These are phyloP conservation scores for Yamadazyma triangularis DNA, from an alignment of 1,139 yeast genomes.

Conservation along the genomic window DNA sequence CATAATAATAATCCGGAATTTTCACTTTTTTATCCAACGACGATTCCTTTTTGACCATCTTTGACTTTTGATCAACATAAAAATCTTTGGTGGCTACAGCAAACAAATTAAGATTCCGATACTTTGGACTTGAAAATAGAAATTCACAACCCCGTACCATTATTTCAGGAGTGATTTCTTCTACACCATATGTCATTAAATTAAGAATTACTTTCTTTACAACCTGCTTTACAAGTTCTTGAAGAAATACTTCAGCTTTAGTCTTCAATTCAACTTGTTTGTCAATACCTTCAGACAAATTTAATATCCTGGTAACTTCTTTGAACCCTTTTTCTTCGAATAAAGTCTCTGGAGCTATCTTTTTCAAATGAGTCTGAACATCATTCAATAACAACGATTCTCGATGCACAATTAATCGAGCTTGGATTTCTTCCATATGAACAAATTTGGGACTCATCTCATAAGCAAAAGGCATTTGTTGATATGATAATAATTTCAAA, in stretches of 20 bases:
- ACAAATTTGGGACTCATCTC: slow-evolving; percentile 51
- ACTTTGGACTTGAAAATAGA: no score
- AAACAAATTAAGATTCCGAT: no score
- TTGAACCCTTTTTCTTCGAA: slow-evolving; percentile 1
- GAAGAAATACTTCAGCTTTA: background rate
- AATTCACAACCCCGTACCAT: no score
- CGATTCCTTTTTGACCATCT: no score
- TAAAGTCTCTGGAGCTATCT: slow-evolving; percentile 1
- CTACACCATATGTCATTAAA: no score
- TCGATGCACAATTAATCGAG: slow-evolving; percentile 17
- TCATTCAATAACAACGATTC: slow-evolving; percentile 16
- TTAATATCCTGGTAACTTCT: background rate
- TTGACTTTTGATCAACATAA: no score
- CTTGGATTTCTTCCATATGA: slow-evolving; percentile 45
- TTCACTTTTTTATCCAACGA: no score
- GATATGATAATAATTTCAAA: slow-evolving; percentile 23
- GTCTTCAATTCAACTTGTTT: background rate
- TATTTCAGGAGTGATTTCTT: slow-evolving; percentile 2
- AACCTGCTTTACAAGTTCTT: background rate
- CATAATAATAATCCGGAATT: no score
- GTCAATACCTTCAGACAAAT: background rate
- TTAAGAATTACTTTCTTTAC: slow-evolving; percentile 3
- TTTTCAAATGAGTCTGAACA: slow-evolving; percentile 6
- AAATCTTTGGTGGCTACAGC: no score
- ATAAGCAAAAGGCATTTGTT: slow-evolving; percentile 47